Conservation (phyloP, 441 rosid genomes). For the Pelargonium citronellum region DNA sequence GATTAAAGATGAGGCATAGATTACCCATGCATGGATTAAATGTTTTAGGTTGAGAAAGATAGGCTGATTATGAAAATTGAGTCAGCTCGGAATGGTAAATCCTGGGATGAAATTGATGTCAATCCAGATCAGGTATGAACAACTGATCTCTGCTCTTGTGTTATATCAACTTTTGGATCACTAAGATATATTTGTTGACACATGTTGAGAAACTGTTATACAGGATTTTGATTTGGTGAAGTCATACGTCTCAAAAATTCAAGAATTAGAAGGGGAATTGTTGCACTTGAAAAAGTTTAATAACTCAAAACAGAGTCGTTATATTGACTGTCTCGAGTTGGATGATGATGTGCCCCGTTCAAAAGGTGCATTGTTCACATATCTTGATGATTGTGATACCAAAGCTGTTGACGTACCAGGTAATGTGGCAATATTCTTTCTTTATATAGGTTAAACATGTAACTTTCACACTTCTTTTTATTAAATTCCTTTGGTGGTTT, state of each 20-base stretch:
- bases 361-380: slow-evolving; percentile 45
- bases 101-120: slow-evolving; percentile 84
- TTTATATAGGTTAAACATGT: neutral
- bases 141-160: slow-evolving; percentile 9
- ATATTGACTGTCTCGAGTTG: slow-evolving; percentile 42
- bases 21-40: slow-evolving; percentile 13
- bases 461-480: neutral
- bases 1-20: slow-evolving; percentile 11
- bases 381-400: slow-evolving; percentile 52
- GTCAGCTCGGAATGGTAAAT: slow-evolving; percentile 69
- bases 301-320: slow-evolving; percentile 35
- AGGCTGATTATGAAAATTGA: slow-evolving; percentile 75
- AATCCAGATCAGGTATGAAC: slow-evolving; percentile 47
- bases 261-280: slow-evolving; percentile 85
- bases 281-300: slow-evolving; percentile 44
- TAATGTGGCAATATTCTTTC: slow-evolving; percentile 17
- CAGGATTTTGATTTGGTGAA: slow-evolving; percentile 73
- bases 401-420: slow-evolving; percentile 52
- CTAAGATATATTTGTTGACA: slow-evolving; percentile 15
- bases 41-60: slow-evolving; percentile 76
- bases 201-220: slow-evolving; percentile 19
- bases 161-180: slow-evolving; percentile 10
- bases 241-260: slow-evolving; percentile 70
- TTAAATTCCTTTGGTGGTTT: neutral
- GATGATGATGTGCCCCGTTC: slow-evolving; percentile 56